Conservation (phyloP, 2,329 filamentous ascomycete genomes). For the Colletotrichum tabaci region DNA sequence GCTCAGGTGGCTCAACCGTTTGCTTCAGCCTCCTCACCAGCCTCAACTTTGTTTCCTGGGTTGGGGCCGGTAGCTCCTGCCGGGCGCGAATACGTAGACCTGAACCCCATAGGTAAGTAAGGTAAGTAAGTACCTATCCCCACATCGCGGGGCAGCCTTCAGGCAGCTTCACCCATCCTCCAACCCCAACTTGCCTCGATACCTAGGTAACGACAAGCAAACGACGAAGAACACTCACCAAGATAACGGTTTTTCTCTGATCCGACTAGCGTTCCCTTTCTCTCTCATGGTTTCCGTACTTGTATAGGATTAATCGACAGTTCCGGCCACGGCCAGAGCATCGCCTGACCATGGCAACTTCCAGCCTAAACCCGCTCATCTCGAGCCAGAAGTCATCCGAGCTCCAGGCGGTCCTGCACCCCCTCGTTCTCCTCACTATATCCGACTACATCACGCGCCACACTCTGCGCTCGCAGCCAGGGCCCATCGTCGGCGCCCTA, state of each 20-base stretch:
- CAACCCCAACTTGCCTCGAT: not conserved
- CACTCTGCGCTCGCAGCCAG: slow-evolving; percentile 80
- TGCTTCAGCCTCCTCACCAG: slow-evolving; percentile 30
- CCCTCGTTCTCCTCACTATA: slow-evolving; percentile 94
- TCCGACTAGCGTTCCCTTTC: no score
- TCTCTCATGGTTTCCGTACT: slow-evolving; percentile 17
- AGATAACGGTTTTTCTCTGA: not conserved
- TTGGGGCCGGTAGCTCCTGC: slow-evolving; percentile 16
- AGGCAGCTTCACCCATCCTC: slow-evolving; percentile 22
- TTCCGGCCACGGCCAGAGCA: slow-evolving; percentile 33
- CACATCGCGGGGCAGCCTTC: slow-evolving; percentile 40
- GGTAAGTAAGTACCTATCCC: not conserved
- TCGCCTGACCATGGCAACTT: slow-evolving; percentile 62
- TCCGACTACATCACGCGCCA: slow-evolving; percentile 97
- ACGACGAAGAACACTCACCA: not conserved
- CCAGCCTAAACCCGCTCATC: slow-evolving; percentile 69
- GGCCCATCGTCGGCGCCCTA: slow-evolving; percentile 88
- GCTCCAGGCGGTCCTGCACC: slow-evolving; percentile 88
- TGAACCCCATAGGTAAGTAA: not conserved
- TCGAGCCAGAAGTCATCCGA: slow-evolving; percentile 79
- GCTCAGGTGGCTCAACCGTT: slow-evolving; percentile 20
- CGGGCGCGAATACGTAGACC: not conserved
- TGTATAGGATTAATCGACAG: not conserved
- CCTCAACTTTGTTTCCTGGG: slow-evolving; percentile 18
- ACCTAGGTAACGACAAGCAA: not conserved